Evolutionary conservation across 2,329 filamentous ascomycete genomes (phyloP).

Genomic region (Tolypocladium nubicola): DNA sequence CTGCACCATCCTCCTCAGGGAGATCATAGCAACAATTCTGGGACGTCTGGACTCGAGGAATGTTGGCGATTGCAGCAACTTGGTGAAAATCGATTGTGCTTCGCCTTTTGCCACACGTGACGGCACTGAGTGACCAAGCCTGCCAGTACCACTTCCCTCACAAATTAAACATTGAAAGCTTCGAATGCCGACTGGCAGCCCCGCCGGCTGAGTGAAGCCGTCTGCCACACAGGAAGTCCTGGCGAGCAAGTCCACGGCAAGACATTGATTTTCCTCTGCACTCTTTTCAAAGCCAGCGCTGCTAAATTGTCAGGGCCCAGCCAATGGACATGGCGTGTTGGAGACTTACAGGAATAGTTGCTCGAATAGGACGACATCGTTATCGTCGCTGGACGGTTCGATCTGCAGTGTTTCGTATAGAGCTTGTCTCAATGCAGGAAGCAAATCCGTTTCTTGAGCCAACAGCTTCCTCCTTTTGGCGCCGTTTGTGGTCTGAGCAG

Average conservation of each 20-base stretch:
- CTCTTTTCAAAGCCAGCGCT: conserved; percentile 33
- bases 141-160: conserved; percentile 3
- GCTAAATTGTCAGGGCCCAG: conserved; percentile 8
- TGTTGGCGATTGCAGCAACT: conserved; percentile 29
- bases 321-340: not conserved
- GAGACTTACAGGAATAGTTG: conserved; percentile 35
- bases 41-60: conserved; percentile 47
- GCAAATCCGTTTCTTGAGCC: conserved; percentile 8
- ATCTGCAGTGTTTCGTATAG: conserved; percentile 19
- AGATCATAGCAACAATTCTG: conserved; percentile 61
- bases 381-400: conserved; percentile 5
- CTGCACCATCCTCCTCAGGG: conserved; percentile 56
- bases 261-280: conserved; percentile 38
- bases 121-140: not conserved
- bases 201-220: conserved; percentile 1
- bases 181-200: not conserved
- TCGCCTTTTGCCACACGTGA: conserved; percentile 17
- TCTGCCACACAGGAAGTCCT: conserved; percentile 27
- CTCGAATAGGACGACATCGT: conserved; percentile 18
- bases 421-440: conserved; percentile 8
- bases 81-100: conserved; percentile 33
- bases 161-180: conserved; percentile 14
- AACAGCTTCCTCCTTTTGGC: conserved; percentile 20
- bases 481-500: conserved; percentile 4
- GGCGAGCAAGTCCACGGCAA: conserved; percentile 43